These are phyloP conservation scores for Drechslerella dactyloides DNA, from an alignment of 2,329 filamentous ascomycete species.

Conservation along the genomic window DNA sequence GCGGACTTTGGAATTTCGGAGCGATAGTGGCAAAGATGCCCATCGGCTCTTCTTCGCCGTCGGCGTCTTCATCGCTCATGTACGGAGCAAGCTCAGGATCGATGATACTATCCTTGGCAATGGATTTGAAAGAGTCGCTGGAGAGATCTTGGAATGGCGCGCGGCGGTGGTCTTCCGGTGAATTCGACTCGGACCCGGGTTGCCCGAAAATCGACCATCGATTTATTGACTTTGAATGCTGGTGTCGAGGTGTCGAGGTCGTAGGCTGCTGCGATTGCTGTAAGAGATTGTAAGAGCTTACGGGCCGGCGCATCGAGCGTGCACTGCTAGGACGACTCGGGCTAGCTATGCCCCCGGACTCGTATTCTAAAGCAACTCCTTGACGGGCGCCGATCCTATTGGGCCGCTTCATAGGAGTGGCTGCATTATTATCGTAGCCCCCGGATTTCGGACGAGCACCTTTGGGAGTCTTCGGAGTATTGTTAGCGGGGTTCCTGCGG, in stretches of 20 bases:
- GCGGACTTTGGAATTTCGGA: conserved; percentile 51
- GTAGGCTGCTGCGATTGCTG: conserved; percentile 44
- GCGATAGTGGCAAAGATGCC: conserved; percentile 80
- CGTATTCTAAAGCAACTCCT: conserved; percentile 38
- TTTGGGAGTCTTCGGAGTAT: conserved; percentile 42
- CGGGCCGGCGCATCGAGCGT: conserved; percentile 56
- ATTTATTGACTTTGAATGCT: conserved; percentile 73
- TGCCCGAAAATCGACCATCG: conserved; percentile 74
- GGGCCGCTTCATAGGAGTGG: conserved; percentile 35
- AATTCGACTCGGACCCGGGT: conserved; percentile 71
- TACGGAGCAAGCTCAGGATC: conserved; percentile 94
- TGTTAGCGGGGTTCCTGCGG: conserved; percentile 22
- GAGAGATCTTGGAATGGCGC: conserved; percentile 82
- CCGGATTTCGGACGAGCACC: conserved; percentile 32
- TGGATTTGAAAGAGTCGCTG: conserved; percentile 76
- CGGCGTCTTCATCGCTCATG: conserved; percentile 88
- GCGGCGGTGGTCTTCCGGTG: conserved; percentile 72
- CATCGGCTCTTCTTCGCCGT: conserved; percentile 86
- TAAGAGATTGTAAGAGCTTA: conserved; percentile 57
- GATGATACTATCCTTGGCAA: conserved; percentile 98
- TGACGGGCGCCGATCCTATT: conserved; percentile 37
- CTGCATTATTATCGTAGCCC: conserved; percentile 60
- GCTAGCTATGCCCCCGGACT: conserved; percentile 23
- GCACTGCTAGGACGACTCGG: conserved; percentile 55
- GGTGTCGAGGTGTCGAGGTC: conserved; percentile 62